These are phyloP conservation scores for Vitis riparia DNA, from an alignment of 164 flowering plant species.

Conservation along the genomic window DNA sequence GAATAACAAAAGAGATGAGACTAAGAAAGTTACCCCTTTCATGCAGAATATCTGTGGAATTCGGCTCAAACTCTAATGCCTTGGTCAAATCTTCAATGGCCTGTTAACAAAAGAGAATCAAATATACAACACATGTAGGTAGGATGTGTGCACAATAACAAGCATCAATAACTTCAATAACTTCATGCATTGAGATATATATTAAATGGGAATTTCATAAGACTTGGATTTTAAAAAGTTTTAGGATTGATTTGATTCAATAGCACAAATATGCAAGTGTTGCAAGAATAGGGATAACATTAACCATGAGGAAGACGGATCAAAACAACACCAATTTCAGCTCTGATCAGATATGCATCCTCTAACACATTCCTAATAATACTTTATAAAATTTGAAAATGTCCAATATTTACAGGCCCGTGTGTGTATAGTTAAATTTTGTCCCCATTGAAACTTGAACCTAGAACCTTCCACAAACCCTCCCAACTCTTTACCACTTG, in stretches of 20 bases:
- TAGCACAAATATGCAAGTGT: not conserved
- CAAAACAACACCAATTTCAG: not conserved
- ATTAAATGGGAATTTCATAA: too few species aligned
- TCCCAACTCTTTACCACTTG: too few species aligned
- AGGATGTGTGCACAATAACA: not conserved
- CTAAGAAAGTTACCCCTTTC: slow-evolving; percentile 71
- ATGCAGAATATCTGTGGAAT: slow-evolving; percentile 84
- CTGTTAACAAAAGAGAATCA: slow-evolving; percentile 41
- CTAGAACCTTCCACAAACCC: too few species aligned
- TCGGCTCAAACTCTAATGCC: slow-evolving; percentile 84
- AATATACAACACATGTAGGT: slow-evolving; percentile 1
- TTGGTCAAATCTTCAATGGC: slow-evolving; percentile 89
- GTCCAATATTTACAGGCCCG: too few species aligned
- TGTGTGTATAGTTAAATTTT: too few species aligned
- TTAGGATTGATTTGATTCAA: not conserved
- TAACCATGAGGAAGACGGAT: not conserved
- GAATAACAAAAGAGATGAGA: slow-evolving; percentile 3
- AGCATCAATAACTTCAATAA: not conserved
- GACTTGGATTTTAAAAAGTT: not conserved
- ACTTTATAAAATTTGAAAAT: not conserved
- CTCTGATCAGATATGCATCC: not conserved
- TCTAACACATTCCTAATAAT: not conserved
- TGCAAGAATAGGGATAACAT: not conserved
- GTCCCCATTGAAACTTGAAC: too few species aligned
- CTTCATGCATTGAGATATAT: not conserved